A percentile compares a stretch with the other conserved stretches of the same genome.
These are phyloP conservation scores for Boletus eberwhitei DNA, from an alignment of 768 basidiomycete species.

Conservation along the genomic window DNA sequence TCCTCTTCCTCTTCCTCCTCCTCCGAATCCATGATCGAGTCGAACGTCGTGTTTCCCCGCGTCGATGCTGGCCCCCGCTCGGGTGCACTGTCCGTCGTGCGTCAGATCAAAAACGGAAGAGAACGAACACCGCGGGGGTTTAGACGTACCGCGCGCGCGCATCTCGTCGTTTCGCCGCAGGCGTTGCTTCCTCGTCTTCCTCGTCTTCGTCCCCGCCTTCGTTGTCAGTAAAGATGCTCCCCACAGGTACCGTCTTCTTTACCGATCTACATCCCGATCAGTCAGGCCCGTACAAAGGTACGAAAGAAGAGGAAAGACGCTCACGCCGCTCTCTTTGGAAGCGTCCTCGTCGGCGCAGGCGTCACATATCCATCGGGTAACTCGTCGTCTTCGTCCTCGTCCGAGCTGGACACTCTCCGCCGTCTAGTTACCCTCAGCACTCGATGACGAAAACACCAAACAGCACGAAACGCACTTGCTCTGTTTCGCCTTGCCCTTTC, in stretches of 20 bases:
- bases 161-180: conserved; percentile 23
- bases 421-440: conserved; percentile 36
- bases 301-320: conserved; percentile 13
- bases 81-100: neutral
- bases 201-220: conserved; percentile 30
- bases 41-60: conserved; percentile 24
- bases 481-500: conserved; percentile 31
- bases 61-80: conserved; percentile 6
- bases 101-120: neutral
- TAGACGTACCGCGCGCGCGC: conserved; percentile 10
- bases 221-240: conserved; percentile 30
- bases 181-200: conserved; percentile 40
- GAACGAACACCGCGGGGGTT: neutral
- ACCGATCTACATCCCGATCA: conserved; percentile 31
- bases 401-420: conserved; percentile 52
- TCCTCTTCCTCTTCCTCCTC: conserved; percentile 33
- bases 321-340: conserved; percentile 62
- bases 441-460: neutral
- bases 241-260: conserved; percentile 34
- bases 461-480: conserved; percentile 38
- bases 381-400: conserved; percentile 44
- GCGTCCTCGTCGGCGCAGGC: conserved; percentile 43
- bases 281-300: neutral
- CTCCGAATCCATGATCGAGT: conserved; percentile 55
- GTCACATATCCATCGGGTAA: conserved; percentile 27